A percentile compares a stretch with the other conserved stretches of the same genome.
phyloP scores from a whole-genome alignment of 148 eudicot genomes.

The Vaccinium macrocarpon region DNA sequence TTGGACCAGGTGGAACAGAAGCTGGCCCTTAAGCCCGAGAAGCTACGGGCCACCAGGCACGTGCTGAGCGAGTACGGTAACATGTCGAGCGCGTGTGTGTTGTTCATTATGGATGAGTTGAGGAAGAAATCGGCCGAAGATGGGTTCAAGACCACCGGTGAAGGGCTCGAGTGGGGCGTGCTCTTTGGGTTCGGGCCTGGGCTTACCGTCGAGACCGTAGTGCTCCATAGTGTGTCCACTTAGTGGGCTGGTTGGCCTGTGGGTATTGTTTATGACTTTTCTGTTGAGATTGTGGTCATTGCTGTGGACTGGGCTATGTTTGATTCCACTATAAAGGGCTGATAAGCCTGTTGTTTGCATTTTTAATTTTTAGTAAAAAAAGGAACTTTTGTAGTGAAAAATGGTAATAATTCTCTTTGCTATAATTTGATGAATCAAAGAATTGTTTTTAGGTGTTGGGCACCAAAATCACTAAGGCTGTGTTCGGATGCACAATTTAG shows the following conservation, averaged over 20 bases:
- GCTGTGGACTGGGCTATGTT: neutral
- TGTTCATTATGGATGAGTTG: constrained; percentile 25
- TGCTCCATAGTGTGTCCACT: constrained; percentile 20
- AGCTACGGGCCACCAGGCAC: constrained; percentile 24
- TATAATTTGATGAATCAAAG: neutral
- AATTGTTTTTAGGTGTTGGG: neutral
- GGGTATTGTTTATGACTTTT: neutral
- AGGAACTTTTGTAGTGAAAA: neutral
- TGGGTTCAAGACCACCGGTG: constrained; percentile 19
- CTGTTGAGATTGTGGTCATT: neutral
- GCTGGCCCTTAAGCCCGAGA: constrained; percentile 22
- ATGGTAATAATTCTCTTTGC: neutral
- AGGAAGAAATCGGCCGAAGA: constrained; percentile 21
- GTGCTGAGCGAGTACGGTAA: constrained; percentile 29
- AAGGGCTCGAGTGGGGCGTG: constrained; percentile 21
- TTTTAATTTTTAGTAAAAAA: neutral
- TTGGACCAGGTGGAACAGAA: constrained; percentile 29
- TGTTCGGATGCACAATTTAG: too few relatives aligned
- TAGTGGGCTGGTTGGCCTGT: neutral
- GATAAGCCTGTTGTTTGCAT: neutral
- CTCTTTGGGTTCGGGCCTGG: constrained; percentile 30
- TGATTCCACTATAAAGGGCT: neutral
- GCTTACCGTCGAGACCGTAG: constrained; percentile 28
- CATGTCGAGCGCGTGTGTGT: constrained; percentile 27
- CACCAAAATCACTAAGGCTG: neutral